Evolutionary conservation across 495 filamentous ascomycete species (phyloP).

Genomic region (Astrothelium subdiscretum): DNA sequence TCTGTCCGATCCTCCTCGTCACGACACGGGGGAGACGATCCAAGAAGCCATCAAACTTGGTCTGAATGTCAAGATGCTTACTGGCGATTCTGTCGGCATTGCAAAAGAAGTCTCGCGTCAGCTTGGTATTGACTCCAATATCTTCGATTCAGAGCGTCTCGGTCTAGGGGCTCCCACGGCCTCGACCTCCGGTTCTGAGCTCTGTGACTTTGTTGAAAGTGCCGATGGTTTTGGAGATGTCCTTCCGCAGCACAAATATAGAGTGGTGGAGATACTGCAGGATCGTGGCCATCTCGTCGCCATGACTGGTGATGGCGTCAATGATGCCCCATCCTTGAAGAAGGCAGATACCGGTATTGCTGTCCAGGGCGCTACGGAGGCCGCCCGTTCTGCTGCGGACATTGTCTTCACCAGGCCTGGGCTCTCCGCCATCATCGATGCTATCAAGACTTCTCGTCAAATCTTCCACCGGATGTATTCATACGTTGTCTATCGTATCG

Average conservation of each 20-base stretch:
- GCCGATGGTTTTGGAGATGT: conserved; percentile 59
- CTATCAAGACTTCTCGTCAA: conserved; percentile 85
- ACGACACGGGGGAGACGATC: conserved; percentile 49
- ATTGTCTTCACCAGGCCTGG: conserved; percentile 73
- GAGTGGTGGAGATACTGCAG: conserved; percentile 68
- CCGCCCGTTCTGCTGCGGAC: conserved; percentile 77
- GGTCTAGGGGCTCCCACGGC: conserved; percentile 27
- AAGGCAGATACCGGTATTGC: conserved; percentile 77
- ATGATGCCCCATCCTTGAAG: conserved; percentile 73
- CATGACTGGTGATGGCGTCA: conserved; percentile 86
- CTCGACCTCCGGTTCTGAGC: conserved; percentile 59
- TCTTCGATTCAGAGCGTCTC: conserved; percentile 22
- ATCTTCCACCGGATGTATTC: conserved; percentile 98
- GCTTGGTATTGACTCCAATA: conserved; percentile 33
- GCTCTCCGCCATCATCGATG: conserved; percentile 85
- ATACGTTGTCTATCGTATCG: conserved; percentile 93
- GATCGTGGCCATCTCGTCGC: conserved; percentile 54
- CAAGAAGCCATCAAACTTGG: conserved; percentile 42
- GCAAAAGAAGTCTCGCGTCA: conserved; percentile 48
- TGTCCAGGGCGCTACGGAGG: conserved; percentile 68
- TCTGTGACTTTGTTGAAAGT: conserved; percentile 50
- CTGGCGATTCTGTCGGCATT: conserved; percentile 54
- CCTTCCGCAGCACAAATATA: conserved; percentile 63
- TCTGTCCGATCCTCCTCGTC: conserved; percentile 62
- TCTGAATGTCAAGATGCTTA: conserved; percentile 52